These are phyloP conservation scores for Soucietia sequanensis DNA, from an alignment of 805 yeast species.

Conservation along the genomic window DNA sequence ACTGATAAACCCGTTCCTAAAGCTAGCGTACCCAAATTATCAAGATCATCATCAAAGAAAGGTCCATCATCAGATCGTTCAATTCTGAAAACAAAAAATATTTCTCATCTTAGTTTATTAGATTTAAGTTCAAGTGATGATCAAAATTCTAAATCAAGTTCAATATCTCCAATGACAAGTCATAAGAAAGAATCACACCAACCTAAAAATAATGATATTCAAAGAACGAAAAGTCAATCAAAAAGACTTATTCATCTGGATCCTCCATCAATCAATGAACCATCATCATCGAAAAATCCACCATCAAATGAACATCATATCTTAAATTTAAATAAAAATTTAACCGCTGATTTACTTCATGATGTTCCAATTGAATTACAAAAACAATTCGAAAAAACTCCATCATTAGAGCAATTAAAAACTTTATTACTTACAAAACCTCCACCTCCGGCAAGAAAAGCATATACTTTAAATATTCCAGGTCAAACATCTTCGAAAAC, in stretches of 20 bases:
- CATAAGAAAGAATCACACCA: background rate
- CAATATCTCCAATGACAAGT: slow-evolving; percentile 20
- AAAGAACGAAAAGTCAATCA: background rate
- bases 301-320: slow-evolving; percentile 6
- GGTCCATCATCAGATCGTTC: background rate
- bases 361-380: slow-evolving; percentile 35
- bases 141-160: slow-evolving; percentile 9
- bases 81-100: too few relatives aligned
- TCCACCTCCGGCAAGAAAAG: slow-evolving; percentile 49
- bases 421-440: slow-evolving; percentile 34
- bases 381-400: slow-evolving; percentile 38
- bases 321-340: slow-evolving; percentile 9
- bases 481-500: slow-evolving; percentile 82
- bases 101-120: slow-evolving; percentile 39
- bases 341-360: slow-evolving; percentile 30
- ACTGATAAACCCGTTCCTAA: background rate
- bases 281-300: slow-evolving; percentile 3
- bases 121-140: slow-evolving; percentile 23
- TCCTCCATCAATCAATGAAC: background rate
- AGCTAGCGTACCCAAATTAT: slow-evolving; percentile 10
- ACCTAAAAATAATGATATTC: slow-evolving; percentile 3
- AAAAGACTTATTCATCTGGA: background rate
- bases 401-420: slow-evolving; percentile 39
- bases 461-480: slow-evolving; percentile 87
- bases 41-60: slow-evolving; percentile 19